Evolutionary conservation across 306 rosid genomes (phyloP), one percentile per base, ranked within the genome.

Genomic region (Ormosia semicastrata): DNA sequence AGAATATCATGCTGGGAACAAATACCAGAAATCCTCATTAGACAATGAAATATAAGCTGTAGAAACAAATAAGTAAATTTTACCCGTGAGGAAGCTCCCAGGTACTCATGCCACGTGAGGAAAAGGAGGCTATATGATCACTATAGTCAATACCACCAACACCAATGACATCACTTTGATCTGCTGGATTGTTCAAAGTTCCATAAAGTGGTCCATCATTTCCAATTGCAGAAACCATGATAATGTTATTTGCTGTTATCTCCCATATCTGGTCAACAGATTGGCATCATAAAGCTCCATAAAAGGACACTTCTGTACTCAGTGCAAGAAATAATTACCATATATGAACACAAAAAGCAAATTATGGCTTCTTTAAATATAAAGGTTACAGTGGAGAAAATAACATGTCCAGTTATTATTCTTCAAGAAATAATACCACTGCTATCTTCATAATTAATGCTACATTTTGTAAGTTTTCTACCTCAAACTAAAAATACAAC

Each of bases 31-130:
- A 10, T 33, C 57, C 66, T 63, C 67, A 54, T 8, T 5, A 8
- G 24, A 70, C 15, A 18, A 34, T 2, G 62, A 58, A 78, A 68
- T 18, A 54, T 73, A 78, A 58, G 46, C 24, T 1, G 32, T 32
- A 63, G 7, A 79, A 82, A 57, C 32, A 39, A 75, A 40, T 36
- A 7, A 72, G 43, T n/a, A 60, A 79, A 75, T 10, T 40, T 49
- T 92, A 93, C 98, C 99, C 99, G 68, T 95, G 97, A 57, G 99
- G 99, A 77, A 95, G 89, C 89, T 95, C 99, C 99, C 99, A 95
- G 17, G 98, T 95, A 85, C 98, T 95, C 99, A 95, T 95, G 75
- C 98, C 99, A 81, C 98, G 94, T 7, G 99, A 95, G 68, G 99
- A 95, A 89, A 95, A 95, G 60, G 98, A 95, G 62, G 99, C 99